A percentile compares a stretch with the other conserved stretches of the same genome.
Conservation (phyloP, 306 rosid genomes). For the Mucuna pruriens region DNA sequence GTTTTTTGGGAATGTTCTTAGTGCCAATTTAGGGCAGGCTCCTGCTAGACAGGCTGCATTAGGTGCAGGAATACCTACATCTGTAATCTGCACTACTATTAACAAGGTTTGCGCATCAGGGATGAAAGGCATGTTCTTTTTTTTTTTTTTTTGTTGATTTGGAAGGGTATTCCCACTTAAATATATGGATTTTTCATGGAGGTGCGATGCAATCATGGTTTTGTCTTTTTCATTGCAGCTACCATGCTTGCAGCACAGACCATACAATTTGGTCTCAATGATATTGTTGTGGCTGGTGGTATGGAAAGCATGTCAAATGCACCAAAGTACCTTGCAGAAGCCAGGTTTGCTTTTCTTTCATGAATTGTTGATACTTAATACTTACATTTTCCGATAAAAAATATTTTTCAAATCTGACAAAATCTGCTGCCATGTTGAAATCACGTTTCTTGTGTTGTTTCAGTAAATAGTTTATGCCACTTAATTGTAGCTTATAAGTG, state of each 20-base stretch:
- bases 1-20: conserved; percentile 89
- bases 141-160: conserved; percentile 9
- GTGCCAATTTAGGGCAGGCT: conserved; percentile 97
- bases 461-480: neutral
- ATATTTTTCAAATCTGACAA: conserved; percentile 25
- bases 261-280: conserved; percentile 69
- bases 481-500: conserved; percentile 24
- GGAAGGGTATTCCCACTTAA: neutral
- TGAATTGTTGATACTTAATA: conserved; percentile 2
- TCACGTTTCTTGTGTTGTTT: conserved; percentile 5
- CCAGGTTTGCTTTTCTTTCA: conserved; percentile 57
- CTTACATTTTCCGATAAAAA: neutral
- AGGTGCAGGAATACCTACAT: conserved; percentile 84
- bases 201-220: conserved; percentile 3
- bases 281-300: conserved; percentile 86
- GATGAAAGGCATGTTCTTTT: conserved; percentile 67
- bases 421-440: neutral
- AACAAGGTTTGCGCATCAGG: conserved; percentile 96
- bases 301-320: conserved; percentile 99
- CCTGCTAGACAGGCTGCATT: conserved; percentile 95
- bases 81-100: conserved; percentile 86
- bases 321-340: conserved; percentile 78
- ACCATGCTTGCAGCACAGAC: conserved; percentile 91
- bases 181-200: neutral
- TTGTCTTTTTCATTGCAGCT: conserved; percentile 55